Base-by-base conservation (phyloP, 768 basidiomycete genomes). In the Mrakia hoshinonis region DNA sequence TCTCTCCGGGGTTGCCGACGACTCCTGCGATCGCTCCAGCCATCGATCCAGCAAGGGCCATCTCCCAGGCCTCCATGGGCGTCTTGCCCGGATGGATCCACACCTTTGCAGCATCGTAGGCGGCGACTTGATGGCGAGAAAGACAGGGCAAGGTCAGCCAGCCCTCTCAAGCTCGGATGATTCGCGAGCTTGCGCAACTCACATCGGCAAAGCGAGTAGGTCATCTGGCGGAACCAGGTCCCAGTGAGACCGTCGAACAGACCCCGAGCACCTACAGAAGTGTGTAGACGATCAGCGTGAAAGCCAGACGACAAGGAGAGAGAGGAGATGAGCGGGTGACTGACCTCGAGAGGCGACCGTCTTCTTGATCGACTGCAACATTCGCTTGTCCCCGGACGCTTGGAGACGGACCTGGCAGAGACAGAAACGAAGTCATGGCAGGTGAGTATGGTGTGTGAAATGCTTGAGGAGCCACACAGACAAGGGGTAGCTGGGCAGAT, bases 151-250 rank as follows among this genome's bases (percentile, higher is more conserved):
- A 9, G 15, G 15, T 34, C 20, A 22, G 54, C n/a, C 54, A 31
- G 15, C 26, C n/a, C n/a, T n/a, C n/a, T 24, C 31, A 15, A 55
- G 24, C 54, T 55, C 26, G 4, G 26, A 2, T 6, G 31, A 3
- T 29, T 13, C 58, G 58, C 43, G 15, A 43, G 43, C 43, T 43
- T 24, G 20, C 18, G 92, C 20, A 89, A 90, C 86, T 90, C 92
- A 82, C 92, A 94, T n/a, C 91, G 84, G 79, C 90, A 91, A 78
- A 92, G 82, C 52, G 89, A 91, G 81, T 94, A 94, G 43, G 87
- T 89, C 90, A 93, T 91, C 81, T 95, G 92, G 36, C 92, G 85
- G 80, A 95, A 80, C 86, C 90, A 88, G 34, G 92, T 95, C 38
- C 91, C 92, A 2, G 87, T 82, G 72, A 92, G 90, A 22, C 92